These are phyloP conservation scores for Leccinum griseonigrum DNA, from an alignment of 1,284 basidiomycete genomes.

Conservation along the genomic window DNA sequence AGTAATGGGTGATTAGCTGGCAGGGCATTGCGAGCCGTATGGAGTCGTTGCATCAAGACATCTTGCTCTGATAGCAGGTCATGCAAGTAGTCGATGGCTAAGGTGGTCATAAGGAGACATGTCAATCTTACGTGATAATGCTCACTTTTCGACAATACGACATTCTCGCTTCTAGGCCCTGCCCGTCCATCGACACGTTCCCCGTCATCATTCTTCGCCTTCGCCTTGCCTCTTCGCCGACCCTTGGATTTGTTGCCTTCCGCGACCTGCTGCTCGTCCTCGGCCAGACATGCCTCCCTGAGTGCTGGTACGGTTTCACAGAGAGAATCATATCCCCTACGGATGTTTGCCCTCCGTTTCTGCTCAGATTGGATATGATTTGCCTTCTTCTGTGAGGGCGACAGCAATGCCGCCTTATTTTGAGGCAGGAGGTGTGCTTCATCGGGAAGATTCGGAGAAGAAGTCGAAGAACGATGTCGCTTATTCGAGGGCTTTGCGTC, in stretches of 20 bases:
- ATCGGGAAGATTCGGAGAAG: constrained; percentile 10
- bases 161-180: constrained; percentile 82
- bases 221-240: constrained; percentile 27
- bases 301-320: constrained; percentile 80
- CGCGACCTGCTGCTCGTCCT: constrained; percentile 42
- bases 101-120: constrained; percentile 5
- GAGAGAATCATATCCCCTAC: constrained; percentile 82
- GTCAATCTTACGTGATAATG: constrained; percentile 16
- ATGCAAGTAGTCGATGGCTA: constrained; percentile 84
- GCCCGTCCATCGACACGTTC: constrained; percentile 77
- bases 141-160: constrained; percentile 81
- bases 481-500: constrained; percentile 35
- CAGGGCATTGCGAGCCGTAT: constrained; percentile 54
- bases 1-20: constrained; percentile 56
- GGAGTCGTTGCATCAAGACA: constrained; percentile 53
- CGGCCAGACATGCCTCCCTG: constrained; percentile 67
- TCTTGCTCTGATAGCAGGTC: constrained; percentile 58
- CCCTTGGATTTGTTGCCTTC: constrained; percentile 32
- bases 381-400: constrained; percentile 85
- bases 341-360: constrained; percentile 88
- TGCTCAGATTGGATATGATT: constrained; percentile 92
- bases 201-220: constrained; percentile 39
- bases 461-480: constrained; percentile 25
- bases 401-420: constrained; percentile 45
- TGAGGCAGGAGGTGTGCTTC: constrained; percentile 17